phyloP scores from a whole-genome alignment of 2,329 filamentous ascomycete species.

The Penicillium nordicum region DNA sequence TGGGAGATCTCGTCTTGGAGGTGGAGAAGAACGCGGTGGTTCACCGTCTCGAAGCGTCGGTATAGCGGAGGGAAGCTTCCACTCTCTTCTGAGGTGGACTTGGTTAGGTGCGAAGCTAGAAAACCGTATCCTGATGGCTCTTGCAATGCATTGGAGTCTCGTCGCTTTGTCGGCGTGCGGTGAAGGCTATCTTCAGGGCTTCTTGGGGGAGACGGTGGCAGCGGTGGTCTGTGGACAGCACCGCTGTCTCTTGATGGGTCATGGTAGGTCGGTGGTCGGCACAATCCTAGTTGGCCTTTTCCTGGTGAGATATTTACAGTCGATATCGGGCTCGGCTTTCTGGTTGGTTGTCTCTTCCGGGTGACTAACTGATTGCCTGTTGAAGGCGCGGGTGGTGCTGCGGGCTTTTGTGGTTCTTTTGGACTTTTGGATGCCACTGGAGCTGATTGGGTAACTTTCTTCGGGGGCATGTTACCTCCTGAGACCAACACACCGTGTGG shows the following conservation, averaged over 20 bases:
- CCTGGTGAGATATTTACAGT: slow-evolving; percentile 20
- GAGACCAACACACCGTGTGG: slow-evolving; percentile 14
- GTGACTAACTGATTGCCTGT: slow-evolving; percentile 25
- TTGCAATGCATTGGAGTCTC: slow-evolving; percentile 23
- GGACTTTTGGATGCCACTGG: slow-evolving; percentile 8
- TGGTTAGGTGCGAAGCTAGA: slow-evolving; percentile 33
- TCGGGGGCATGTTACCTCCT: slow-evolving; percentile 8
- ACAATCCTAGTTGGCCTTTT: slow-evolving; percentile 31
- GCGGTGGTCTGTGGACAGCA: slow-evolving; percentile 20
- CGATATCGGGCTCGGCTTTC: slow-evolving; percentile 18
- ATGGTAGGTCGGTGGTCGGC: slow-evolving; percentile 35
- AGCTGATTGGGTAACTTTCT: slow-evolving; percentile 5
- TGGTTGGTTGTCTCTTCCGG: slow-evolving; percentile 20
- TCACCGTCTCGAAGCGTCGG: slow-evolving; percentile 74
- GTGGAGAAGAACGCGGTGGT: slow-evolving; percentile 76
- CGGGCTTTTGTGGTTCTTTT: slow-evolving; percentile 26
- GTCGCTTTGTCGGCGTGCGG: slow-evolving; percentile 19
- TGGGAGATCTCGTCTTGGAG: slow-evolving; percentile 81
- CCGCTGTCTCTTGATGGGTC: slow-evolving; percentile 16
- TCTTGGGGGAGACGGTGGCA: slow-evolving; percentile 35
- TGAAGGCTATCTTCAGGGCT: slow-evolving; percentile 32
- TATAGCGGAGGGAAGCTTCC: slow-evolving; percentile 61
- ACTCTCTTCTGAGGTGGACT: slow-evolving; percentile 26
- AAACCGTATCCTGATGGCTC: slow-evolving; percentile 36
- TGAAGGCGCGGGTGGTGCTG: slow-evolving; percentile 27